These are phyloP conservation scores for Colletotrichum sp. DNA, from an alignment of 2,329 filamentous ascomycete species.

Conservation along the genomic window DNA sequence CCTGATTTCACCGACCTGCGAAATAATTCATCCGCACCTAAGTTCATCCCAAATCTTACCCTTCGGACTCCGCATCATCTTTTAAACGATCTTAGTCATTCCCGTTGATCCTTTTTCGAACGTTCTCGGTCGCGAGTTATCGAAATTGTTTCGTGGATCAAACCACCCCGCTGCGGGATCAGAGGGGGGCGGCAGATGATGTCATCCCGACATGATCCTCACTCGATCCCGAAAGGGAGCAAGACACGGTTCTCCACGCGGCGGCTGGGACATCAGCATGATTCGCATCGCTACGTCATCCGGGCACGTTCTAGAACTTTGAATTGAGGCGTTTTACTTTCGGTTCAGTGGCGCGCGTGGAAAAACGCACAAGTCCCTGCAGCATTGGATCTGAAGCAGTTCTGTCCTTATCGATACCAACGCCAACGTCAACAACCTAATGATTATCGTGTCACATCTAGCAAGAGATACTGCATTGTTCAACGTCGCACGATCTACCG, in stretches of 20 bases:
- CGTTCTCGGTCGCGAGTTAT: background rate
- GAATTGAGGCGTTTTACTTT: background rate
- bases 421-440: background rate
- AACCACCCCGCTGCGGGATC: background rate
- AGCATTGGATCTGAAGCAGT: too few relatives aligned
- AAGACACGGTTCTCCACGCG: background rate
- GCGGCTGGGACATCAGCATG: background rate
- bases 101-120: background rate
- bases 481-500: background rate
- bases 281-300: slow-evolving; percentile 5
- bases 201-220: slow-evolving; percentile 8
- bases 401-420: background rate
- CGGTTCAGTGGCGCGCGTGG: background rate
- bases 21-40: background rate
- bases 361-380: background rate
- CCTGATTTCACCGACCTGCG: background rate
- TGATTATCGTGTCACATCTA: background rate
- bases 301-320: background rate
- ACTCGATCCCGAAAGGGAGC: background rate
- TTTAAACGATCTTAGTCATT: background rate
- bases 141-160: background rate
- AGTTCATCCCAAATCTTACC: background rate
- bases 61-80: background rate
- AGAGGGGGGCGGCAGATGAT: background rate
- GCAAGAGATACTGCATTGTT: background rate